A percentile compares a stretch with the other conserved stretches of the same genome.
Evolutionary conservation across 257 asterid species (phyloP).

Genomic region (Paulownia fortunei): DNA sequence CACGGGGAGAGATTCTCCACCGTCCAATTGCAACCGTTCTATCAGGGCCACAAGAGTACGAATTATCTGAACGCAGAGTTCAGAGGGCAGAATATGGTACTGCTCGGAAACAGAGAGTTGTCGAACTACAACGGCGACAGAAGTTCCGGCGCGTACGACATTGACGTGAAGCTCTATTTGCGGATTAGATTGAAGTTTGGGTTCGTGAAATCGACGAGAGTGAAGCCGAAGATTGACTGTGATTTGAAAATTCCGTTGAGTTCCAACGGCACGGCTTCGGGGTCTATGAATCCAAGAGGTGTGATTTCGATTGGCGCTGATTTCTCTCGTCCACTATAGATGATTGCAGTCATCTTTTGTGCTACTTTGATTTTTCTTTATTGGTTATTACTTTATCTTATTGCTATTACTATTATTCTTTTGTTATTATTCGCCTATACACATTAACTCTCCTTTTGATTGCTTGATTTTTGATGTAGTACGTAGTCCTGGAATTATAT

Average conservation of each 20-base stretch:
- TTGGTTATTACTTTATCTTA: background rate
- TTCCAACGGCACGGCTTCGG: constrained; percentile 48
- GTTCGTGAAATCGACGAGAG: constrained; percentile 48
- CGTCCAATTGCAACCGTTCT: constrained; percentile 46
- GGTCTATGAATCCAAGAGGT: constrained; percentile 48
- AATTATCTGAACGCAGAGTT: constrained; percentile 41
- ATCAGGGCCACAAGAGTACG: constrained; percentile 69
- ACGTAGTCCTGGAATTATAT: background rate
- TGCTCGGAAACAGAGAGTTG: constrained; percentile 43
- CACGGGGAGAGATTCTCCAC: constrained; percentile 54
- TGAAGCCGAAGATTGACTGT: constrained; percentile 78
- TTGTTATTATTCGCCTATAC: constrained; percentile 25
- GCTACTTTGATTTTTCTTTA: background rate
- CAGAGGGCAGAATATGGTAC: constrained; percentile 44
- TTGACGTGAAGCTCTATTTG: constrained; percentile 61
- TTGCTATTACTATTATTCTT: constrained; percentile 15
- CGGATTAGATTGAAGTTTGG: constrained; percentile 53
- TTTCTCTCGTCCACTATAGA: background rate
- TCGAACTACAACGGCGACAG: constrained; percentile 44
- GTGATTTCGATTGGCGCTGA: constrained; percentile 77
- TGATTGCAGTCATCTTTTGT: constrained; percentile 1
- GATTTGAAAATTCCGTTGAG: constrained; percentile 63
- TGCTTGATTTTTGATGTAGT: background rate
- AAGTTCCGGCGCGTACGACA: constrained; percentile 37
- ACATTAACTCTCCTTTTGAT: constrained; percentile 18